Evolutionary conservation across 2,329 filamentous ascomycete species (phyloP), one percentile per base, ranked within the genome.

Genomic region (Dactylellina sp.): DNA sequence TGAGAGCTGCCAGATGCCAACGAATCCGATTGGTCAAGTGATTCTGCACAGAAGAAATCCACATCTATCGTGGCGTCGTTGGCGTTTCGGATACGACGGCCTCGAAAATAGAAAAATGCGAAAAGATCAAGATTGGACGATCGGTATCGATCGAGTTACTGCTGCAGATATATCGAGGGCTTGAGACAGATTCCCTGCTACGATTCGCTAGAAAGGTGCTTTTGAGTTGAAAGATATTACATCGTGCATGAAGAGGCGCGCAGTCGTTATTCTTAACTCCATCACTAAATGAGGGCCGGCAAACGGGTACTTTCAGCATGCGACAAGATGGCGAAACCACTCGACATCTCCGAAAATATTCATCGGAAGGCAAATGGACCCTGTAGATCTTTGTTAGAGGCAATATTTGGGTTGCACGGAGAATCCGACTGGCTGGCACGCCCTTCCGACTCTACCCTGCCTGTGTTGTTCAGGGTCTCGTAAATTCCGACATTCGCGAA

Each of bases 1-100:
- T 6, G 12, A 59, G 61, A 56, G 44, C 42, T 68, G 63, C 53
- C 53, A 60, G 42, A 59, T 68, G 63, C 53, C 63, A 68, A 39
- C 18, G 63, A 7, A 52, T 47, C 63, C 63, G 47, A 68, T 68
- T 68, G 63, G 63, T 12, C 24, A 7, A 20, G n/a, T 9, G 28
- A 5, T 32, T 32, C 28, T 32, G 28, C 9, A 9, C 28, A 22
- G 24, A 35, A 12, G 12, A 2, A 12, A 9, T 22, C 7, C 7
- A 28, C 25, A 16, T 11, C 24, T 9, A 9, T 18, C 7, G 53
- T 53, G 63, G 63, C 53, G 53, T 46, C 20, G 53, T 44, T 12
- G n/a, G 37, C 20, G 6, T 20, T 55, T 32, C 12, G 20, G 20
- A 40, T 46, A 18, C 4, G 9, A 16, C 18, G 3, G 16, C 18